Evolutionary conservation across 169 alveolate genomes (phyloP).

Genomic region (Plasmodium reichenowi): DNA sequence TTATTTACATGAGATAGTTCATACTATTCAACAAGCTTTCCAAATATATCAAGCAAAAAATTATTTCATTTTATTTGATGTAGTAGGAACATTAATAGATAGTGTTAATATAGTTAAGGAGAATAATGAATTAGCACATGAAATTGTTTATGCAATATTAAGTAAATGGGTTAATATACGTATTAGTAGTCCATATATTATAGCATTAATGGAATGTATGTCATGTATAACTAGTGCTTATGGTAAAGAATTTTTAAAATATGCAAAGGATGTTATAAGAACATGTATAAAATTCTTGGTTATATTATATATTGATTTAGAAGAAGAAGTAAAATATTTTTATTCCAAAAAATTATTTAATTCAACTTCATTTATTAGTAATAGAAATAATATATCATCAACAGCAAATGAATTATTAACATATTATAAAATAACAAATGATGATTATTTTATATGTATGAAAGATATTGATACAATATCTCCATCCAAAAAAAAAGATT

Average conservation of each 20-base stretch:
- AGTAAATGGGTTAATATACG: constrained; percentile 57
- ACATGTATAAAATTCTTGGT: constrained; percentile 70
- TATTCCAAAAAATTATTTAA: constrained; percentile 37
- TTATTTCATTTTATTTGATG: constrained; percentile 88
- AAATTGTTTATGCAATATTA: constrained; percentile 66
- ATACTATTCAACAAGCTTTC: constrained; percentile 86
- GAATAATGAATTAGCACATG: constrained; percentile 65
- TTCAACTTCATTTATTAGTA: constrained; percentile 42
- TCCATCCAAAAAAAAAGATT: constrained; percentile 64
- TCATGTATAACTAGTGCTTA: constrained; percentile 76
- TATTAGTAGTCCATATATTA: constrained; percentile 66
- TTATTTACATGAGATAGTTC: constrained; percentile 83
- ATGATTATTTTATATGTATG: constrained; percentile 48
- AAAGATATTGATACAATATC: constrained; percentile 72
- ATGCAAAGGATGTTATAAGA: constrained; percentile 73
- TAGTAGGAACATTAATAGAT: constrained; percentile 87
- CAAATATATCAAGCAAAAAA: constrained; percentile 86
- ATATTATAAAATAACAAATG: constrained; percentile 58
- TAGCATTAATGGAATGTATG: constrained; percentile 76
- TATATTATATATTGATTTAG: constrained; percentile 73
- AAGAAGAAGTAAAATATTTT: constrained; percentile 73
- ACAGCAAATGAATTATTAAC: constrained; percentile 72
- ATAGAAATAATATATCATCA: constrained; percentile 54
- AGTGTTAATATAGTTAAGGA: constrained; percentile 77
- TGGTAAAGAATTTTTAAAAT: constrained; percentile 75